Percentiles rank a stretch among this genome's conserved stretches.
Conservation (phyloP, 208 protist genomes). For the Pavlovales sp. region DNA sequence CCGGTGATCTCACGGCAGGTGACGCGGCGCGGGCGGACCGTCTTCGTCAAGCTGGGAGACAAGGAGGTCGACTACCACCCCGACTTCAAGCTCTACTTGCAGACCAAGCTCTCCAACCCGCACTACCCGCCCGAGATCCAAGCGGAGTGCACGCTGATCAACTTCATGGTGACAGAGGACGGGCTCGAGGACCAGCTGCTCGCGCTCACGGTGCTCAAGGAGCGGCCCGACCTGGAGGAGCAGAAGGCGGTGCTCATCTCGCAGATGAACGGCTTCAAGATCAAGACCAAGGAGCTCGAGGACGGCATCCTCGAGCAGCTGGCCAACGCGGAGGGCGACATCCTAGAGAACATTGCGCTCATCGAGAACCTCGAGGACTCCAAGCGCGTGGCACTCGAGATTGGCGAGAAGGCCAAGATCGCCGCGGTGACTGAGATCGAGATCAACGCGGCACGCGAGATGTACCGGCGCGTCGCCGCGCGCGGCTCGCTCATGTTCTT, state of each 20-base stretch:
- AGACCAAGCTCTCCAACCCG: slow-evolving; percentile 93
- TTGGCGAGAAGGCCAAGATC: slow-evolving; percentile 83
- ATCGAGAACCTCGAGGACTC: slow-evolving; percentile 94
- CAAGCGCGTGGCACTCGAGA: slow-evolving; percentile 89
- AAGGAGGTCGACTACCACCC: slow-evolving; percentile 89
- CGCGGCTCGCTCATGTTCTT: slow-evolving; percentile 94
- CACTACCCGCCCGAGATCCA: slow-evolving; percentile 95
- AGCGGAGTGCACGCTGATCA: slow-evolving; percentile 93
- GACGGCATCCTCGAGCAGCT: slow-evolving; percentile 85
- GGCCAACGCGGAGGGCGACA: slow-evolving; percentile 87
- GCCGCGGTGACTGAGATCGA: slow-evolving; percentile 85
- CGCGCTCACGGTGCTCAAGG: slow-evolving; percentile 87
- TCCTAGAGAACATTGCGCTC: slow-evolving; percentile 87
- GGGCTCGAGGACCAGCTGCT: slow-evolving; percentile 96
- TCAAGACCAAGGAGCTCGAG: slow-evolving; percentile 92
- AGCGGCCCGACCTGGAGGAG: slow-evolving; percentile 91
- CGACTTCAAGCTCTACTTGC: slow-evolving; percentile 91
- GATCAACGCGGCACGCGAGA: slow-evolving; percentile 86
- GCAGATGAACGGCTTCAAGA: slow-evolving; percentile 95
- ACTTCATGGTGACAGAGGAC: slow-evolving; percentile 95
- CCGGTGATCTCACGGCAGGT: slow-evolving; percentile 81
- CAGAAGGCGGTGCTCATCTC: slow-evolving; percentile 81
- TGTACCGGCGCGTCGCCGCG: slow-evolving; percentile 89
- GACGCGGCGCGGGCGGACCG: slow-evolving; percentile 82
- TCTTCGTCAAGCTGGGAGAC: slow-evolving; percentile 90